Percentiles rank a stretch among this genome's conserved stretches.
These are phyloP conservation scores for Cyclanthera cordifolia DNA, from an alignment of 306 rosid species.

Conservation along the genomic window DNA sequence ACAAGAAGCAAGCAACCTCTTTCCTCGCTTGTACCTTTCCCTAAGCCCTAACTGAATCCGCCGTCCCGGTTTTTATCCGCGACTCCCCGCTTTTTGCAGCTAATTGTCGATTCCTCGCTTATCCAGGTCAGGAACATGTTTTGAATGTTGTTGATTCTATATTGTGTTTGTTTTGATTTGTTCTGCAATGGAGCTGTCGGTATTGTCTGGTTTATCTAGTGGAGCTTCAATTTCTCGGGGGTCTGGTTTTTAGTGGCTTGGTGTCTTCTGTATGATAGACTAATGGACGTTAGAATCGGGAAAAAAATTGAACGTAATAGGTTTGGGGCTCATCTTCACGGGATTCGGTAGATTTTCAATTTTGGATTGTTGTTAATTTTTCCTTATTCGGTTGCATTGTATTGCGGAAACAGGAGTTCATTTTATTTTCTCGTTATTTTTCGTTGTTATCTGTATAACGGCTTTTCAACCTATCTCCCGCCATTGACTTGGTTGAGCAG, in stretches of 20 bases:
- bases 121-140: slow-evolving; percentile 12
- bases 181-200: not conserved
- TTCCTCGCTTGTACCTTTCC: not conserved
- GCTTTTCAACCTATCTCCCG: not conserved
- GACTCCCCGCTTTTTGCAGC: not conserved
- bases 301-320: not conserved
- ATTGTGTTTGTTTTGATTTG: not conserved
- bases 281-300: not conserved
- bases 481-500: no score
- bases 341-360: not conserved
- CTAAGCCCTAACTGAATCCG: slow-evolving; percentile 4
- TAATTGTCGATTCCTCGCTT: not conserved
- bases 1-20: not conserved
- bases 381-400: not conserved
- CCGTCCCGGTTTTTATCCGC: not conserved
- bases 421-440: not conserved
- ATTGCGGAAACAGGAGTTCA: not conserved
- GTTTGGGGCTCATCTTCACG: not conserved
- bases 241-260: slow-evolving; percentile 1
- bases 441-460: no score
- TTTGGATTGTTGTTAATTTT: not conserved
- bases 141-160: not conserved
- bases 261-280: not conserved
- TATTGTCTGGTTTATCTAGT: not conserved
- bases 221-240: not conserved